A percentile compares a stretch with the other conserved stretches of the same genome.
Conservation (phyloP, 2,329 filamentous ascomycete species). For the Xylaria sp. region DNA sequence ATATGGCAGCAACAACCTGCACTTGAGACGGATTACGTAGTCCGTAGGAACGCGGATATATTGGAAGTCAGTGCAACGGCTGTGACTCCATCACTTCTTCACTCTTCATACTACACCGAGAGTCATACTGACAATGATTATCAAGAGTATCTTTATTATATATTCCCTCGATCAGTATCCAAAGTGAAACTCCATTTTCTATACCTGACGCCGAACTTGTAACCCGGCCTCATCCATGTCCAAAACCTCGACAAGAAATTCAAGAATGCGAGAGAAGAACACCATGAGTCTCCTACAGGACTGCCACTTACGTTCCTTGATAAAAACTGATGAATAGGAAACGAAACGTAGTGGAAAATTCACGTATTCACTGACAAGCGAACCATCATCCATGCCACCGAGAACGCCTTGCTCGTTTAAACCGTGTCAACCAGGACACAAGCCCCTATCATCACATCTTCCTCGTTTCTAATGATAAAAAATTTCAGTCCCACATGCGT, state of each 20-base stretch:
- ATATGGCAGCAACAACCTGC: not conserved
- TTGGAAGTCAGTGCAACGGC: not conserved
- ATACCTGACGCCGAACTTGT: not conserved
- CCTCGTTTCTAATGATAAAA: not conserved
- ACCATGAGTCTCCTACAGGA: not conserved
- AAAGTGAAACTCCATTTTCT: not conserved
- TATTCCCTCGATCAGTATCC: not conserved
- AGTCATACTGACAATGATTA: not conserved
- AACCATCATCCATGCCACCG: conserved; percentile 4
- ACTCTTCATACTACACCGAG: not conserved
- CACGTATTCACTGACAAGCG: not conserved
- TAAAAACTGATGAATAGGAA: not conserved
- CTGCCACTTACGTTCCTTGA: conserved; percentile 6
- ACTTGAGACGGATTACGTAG: not conserved
- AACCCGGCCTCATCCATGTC: not conserved
- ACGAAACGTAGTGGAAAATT: not conserved
- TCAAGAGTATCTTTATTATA: conserved; percentile 1
- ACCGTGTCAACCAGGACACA: not conserved
- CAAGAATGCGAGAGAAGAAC: not conserved
- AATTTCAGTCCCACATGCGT: conserved; percentile 16
- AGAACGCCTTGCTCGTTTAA: conserved; percentile 13
- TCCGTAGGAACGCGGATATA: not conserved
- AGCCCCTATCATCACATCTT: not conserved
- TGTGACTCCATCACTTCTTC: not conserved
- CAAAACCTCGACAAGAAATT: not conserved